phyloP scores from a whole-genome alignment of 1,284 basidiomycete species.

The Butyriboletus appendiculatus region DNA sequence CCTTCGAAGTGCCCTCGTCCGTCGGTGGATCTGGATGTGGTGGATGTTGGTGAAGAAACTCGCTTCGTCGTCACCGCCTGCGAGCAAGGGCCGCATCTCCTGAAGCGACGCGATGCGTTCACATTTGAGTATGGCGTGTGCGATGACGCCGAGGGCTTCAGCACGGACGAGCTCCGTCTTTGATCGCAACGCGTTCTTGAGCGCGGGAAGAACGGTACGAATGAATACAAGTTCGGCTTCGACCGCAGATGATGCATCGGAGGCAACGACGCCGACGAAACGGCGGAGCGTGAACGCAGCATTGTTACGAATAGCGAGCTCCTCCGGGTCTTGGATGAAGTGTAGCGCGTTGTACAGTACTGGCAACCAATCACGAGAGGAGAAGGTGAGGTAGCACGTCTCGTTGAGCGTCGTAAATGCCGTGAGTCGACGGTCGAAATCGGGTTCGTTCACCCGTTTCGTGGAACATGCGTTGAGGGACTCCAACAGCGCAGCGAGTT shows the following conservation, averaged over 20 bases:
- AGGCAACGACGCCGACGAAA: conserved; percentile 64
- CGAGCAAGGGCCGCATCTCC: conserved; percentile 85
- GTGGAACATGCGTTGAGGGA: conserved; percentile 87
- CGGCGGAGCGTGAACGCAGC: conserved; percentile 77
- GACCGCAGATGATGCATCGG: conserved; percentile 19
- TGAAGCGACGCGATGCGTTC: conserved; percentile 59
- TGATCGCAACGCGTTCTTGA: conserved; percentile 82
- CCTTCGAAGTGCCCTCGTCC: conserved; percentile 85
- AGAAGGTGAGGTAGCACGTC: conserved; percentile 49
- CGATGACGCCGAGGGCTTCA: conserved; percentile 83
- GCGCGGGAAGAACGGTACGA: conserved; percentile 73
- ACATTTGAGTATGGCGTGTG: conserved; percentile 74
- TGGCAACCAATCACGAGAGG: conserved; percentile 76
- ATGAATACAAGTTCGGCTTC: conserved; percentile 55
- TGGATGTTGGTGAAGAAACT: conserved; percentile 97
- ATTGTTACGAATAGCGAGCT: conserved; percentile 86
- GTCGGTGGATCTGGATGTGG: conserved; percentile 93
- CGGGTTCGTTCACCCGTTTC: conserved; percentile 87
- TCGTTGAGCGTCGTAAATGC: conserved; percentile 84
- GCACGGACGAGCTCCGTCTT: conserved; percentile 88
- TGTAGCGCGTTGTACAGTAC: conserved; percentile 84
- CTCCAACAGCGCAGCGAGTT: conserved; percentile 57
- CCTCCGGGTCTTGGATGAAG: conserved; percentile 89
- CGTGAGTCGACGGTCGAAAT: conserved; percentile 85
- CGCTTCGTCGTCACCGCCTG: conserved; percentile 91